A percentile compares a stretch with the other conserved stretches of the same genome.
Evolutionary conservation across 108 stramenopile species (phyloP).

Genomic region (Nannochloropsis granulata): DNA sequence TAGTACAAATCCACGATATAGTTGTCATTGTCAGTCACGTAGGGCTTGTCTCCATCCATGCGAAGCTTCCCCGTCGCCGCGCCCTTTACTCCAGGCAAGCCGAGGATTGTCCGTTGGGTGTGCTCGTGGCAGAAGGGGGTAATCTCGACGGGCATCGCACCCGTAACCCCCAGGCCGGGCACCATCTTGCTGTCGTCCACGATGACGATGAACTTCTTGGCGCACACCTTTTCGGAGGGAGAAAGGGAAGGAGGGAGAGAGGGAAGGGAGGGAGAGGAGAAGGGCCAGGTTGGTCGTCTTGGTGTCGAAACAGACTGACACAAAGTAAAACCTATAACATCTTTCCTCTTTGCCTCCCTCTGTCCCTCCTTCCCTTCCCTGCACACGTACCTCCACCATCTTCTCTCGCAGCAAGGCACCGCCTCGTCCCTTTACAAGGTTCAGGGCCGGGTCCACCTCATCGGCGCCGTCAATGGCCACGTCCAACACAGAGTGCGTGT

Average conservation of each 20-base stretch:
- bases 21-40: conserved; percentile 91
- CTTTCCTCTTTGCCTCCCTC: not conserved
- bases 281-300: not conserved
- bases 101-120: conserved; percentile 67
- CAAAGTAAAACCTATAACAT: not conserved
- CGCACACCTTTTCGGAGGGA: conserved; percentile 28
- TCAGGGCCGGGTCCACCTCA: conserved; percentile 82
- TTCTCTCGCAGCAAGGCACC: conserved; percentile 89
- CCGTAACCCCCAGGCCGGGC: conserved; percentile 55
- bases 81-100: conserved; percentile 35
- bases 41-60: conserved; percentile 82
- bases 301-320: too few relatives aligned
- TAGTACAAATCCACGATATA: conserved; percentile 97
- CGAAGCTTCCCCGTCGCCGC: conserved; percentile 23
- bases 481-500: conserved; percentile 77
- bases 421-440: conserved; percentile 94
- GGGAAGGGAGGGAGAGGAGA: not conserved
- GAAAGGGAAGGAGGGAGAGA: not conserved
- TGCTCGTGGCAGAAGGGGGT: conserved; percentile 93
- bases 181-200: conserved; percentile 93
- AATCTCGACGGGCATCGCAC: conserved; percentile 73
- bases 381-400: conserved; percentile 67
- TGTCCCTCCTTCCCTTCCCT: not conserved
- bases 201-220: conserved; percentile 54
- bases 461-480: conserved; percentile 97